These are phyloP conservation scores for Oryza longistaminata DNA, from an alignment of 176 grass and related monocot genomes.

Conservation along the genomic window DNA sequence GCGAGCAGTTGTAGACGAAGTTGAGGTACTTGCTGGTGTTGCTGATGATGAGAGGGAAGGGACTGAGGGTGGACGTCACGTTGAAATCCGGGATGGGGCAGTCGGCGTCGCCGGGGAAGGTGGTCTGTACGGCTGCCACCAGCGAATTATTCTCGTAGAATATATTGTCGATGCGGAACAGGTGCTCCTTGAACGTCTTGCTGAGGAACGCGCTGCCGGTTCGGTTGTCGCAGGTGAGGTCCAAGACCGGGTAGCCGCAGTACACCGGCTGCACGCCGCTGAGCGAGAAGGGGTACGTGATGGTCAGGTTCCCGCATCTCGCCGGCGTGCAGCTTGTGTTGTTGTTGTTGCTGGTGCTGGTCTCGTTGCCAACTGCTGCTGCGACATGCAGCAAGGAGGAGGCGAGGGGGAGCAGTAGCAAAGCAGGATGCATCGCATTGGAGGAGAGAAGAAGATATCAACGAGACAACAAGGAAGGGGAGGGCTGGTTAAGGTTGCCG, in stretches of 20 bases:
- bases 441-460: background rate
- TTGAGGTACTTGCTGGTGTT: background rate
- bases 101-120: background rate
- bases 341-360: no score
- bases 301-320: slow-evolving; percentile 25
- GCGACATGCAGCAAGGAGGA: background rate
- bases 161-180: background rate
- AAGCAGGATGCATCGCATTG: background rate
- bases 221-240: slow-evolving; percentile 27
- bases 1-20: slow-evolving; percentile 46
- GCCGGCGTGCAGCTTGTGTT: background rate
- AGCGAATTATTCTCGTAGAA: slow-evolving; percentile 16
- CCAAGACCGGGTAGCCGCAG: slow-evolving; percentile 41
- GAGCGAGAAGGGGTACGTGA: slow-evolving; percentile 68
- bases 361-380: background rate
- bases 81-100: slow-evolving; percentile 40
- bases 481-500: no score
- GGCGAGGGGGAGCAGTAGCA: background rate
- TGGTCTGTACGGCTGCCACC: background rate
- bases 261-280: background rate
- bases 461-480: background rate
- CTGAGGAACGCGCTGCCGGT: background rate
- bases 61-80: slow-evolving; percentile 23
- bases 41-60: slow-evolving; percentile 21
- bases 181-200: background rate